These are phyloP conservation scores for Neurospora sp. DNA, from an alignment of 495 filamentous ascomycete species.

Conservation along the genomic window DNA sequence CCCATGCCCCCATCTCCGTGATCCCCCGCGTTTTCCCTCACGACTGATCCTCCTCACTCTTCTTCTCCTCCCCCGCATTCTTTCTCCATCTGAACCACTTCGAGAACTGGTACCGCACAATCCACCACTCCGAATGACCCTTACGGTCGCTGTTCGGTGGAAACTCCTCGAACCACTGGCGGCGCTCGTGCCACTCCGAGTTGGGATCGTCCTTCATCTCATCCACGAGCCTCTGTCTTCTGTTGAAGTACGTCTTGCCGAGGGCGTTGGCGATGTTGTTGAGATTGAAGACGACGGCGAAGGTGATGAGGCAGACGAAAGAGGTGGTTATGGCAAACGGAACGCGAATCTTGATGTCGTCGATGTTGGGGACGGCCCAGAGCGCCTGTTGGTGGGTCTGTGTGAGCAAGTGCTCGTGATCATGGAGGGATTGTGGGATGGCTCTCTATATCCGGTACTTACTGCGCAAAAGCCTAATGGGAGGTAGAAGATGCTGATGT, in stretches of 20 bases:
- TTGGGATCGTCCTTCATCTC: not conserved
- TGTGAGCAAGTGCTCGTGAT: not conserved
- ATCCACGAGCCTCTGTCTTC: not conserved
- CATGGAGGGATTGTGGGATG: not conserved
- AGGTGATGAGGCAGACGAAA: not conserved
- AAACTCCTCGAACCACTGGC: not conserved
- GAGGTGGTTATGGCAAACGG: not conserved
- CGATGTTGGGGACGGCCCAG: constrained; percentile 7
- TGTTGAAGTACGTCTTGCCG: not conserved
- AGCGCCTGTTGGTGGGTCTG: not conserved
- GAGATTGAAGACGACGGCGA: constrained; percentile 4
- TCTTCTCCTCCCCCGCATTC: not conserved
- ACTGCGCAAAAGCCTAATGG: constrained; percentile 23
- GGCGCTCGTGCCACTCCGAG: not conserved
- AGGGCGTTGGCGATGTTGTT: constrained; percentile 2
- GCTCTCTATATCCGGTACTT: too few relatives aligned
- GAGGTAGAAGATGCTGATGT: constrained; percentile 29
- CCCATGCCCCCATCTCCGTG: not conserved
- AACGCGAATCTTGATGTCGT: constrained; percentile 2
- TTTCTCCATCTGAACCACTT: not conserved
- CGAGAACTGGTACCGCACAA: not conserved
- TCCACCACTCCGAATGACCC: not conserved
- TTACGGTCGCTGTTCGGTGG: not conserved
- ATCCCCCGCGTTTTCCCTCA: not conserved
- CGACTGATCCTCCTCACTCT: not conserved